Conservation (phyloP, 2,329 filamentous ascomycete species). For the Xylaria multiplex region DNA sequence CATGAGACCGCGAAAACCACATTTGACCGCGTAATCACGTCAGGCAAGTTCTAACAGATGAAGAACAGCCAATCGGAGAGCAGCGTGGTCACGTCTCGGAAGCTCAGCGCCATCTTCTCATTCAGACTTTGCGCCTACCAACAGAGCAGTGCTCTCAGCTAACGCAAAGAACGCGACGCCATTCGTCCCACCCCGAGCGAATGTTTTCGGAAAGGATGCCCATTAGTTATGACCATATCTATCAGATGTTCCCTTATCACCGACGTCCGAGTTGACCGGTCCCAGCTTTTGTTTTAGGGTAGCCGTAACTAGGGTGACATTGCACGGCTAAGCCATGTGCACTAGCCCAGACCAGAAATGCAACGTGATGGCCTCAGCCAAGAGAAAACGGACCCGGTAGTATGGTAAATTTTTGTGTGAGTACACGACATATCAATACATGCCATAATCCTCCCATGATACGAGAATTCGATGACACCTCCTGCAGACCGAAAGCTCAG, state of each 20-base stretch:
- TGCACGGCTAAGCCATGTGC: conserved; percentile 29
- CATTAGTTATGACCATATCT: neutral
- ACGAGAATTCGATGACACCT: neutral
- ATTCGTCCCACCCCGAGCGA: neutral
- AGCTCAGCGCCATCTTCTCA: conserved; percentile 11
- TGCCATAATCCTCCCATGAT: neutral
- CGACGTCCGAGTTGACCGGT: conserved; percentile 12
- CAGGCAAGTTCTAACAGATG: neutral
- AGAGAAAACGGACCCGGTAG: conserved; percentile 29
- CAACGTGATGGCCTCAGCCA: conserved; percentile 29
- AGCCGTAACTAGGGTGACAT: conserved; percentile 20
- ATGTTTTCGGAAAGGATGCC: too few species aligned
- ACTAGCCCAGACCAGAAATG: conserved; percentile 18
- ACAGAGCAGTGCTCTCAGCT: neutral
- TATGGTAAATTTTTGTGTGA: conserved; percentile 22
- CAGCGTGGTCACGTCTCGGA: neutral
- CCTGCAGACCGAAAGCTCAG: neutral
- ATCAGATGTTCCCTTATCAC: neutral
- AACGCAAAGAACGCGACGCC: neutral
- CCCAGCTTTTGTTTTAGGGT: conserved; percentile 6
- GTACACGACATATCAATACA: conserved; percentile 2
- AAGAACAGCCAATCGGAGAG: conserved; percentile 14
- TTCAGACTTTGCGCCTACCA: conserved; percentile 7
- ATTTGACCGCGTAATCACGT: conserved; percentile 21
- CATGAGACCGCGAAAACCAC: conserved; percentile 1